Base-by-base conservation (phyloP, 2,329 filamentous ascomycete species). In the Botrytis galanthina region DNA sequence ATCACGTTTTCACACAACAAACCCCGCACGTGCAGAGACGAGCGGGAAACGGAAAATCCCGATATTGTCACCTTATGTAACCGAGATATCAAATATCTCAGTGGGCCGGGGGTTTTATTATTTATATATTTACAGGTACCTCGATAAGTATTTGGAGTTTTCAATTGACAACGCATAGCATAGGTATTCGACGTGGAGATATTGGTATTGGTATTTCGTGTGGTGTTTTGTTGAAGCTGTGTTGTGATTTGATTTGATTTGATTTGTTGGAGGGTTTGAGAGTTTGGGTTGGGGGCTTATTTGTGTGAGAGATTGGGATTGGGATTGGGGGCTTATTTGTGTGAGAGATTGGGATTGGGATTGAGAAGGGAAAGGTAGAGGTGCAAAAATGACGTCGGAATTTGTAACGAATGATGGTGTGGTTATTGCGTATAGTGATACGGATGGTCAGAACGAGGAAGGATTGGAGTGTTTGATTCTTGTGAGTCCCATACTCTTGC, bases 341-440 rank as follows among this genome's bases (percentile, higher is more conserved):
- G 5, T 18, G 14, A n/a, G 10, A 39, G 39, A 39, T 39, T 29
- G 16, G 2, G 18, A 46, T 44, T 32, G n/a, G 9, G 42, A 20
- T 48, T 26, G n/a, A 26, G 2, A 39, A 39, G 9, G 37, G 10
- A 62, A 18, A 29, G 39, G 26, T 1, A 20, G 9, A 29, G 37
- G 7, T 16, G 3, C 4, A 35, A 57, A 22, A 10, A 32, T 57
- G 48, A 54, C 26, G 26, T 54, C 35, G 18, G 6, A n/a, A 42
- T 69, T 57, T 48, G 64, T 64, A 32, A 75, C 78, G 0, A 78
- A 78, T 61, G 79, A 80, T 71, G 71, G 72, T 12, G 73, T 78
- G 7, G 73, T 18, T 1, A 62, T 79, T 35, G 73, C 63, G 29
- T 80, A 79, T 72, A 51, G 76, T n/a, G 79, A 79, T 73, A 79